These are phyloP conservation scores for Marchantia polymorpha DNA, from an alignment of 225 moss, liverwort and hornwort species.

Conservation along the genomic window DNA sequence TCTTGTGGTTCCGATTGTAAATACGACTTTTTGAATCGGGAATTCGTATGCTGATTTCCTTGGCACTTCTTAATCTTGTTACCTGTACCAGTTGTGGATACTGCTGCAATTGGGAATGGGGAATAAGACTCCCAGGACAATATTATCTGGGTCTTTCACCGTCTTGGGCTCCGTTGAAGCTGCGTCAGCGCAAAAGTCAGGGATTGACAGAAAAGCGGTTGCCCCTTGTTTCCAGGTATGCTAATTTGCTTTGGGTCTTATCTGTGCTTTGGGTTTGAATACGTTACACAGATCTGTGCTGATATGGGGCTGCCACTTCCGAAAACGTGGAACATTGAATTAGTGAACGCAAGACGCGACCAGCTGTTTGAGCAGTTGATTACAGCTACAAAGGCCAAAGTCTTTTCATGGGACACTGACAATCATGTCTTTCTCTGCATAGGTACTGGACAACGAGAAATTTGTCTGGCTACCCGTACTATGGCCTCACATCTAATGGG, in stretches of 20 bases:
- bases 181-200: constrained; percentile 61
- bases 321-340: not conserved
- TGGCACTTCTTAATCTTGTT: constrained; percentile 14
- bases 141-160: constrained; percentile 83
- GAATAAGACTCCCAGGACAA: constrained; percentile 67
- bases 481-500: constrained; percentile 88
- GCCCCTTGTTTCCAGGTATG: constrained; percentile 72
- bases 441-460: constrained; percentile 93
- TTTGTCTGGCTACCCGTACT: constrained; percentile 78
- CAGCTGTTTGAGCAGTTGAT: not conserved
- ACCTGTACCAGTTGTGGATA: constrained; percentile 84
- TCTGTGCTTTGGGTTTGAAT: not conserved
- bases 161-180: constrained; percentile 71
- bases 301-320: not conserved
- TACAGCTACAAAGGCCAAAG: not conserved
- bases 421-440: not conserved
- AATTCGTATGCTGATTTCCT: not conserved
- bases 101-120: constrained; percentile 99
- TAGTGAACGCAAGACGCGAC: not conserved
- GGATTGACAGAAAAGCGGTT: constrained; percentile 40
- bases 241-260: not conserved
- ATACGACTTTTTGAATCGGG: not conserved
- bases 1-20: not conserved
- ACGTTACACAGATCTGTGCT: not conserved
- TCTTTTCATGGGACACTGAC: not conserved